Base-by-base conservation (phyloP, 176 grass and related monocot species). In the Calamus simplicifolius region DNA sequence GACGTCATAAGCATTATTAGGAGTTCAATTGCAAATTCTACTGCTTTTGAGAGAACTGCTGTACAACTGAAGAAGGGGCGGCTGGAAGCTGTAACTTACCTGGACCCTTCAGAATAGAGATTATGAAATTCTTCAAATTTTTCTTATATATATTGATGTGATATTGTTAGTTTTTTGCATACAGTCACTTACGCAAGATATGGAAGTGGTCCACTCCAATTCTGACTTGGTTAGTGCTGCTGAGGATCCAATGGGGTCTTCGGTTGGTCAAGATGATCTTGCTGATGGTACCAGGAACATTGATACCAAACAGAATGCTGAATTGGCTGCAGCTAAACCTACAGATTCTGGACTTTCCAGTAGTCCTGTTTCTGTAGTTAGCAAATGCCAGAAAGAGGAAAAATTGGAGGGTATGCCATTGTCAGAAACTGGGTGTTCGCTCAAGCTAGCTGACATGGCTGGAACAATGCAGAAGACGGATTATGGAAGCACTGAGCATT, bases 1-100 rank as follows among this genome's bases (percentile, higher is more conserved):
- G 27, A 54, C 19, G 78, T 98, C 3, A 43, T 88, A 53, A 60
- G 31, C 61, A 80, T 66, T 29, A 53, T 98, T 27, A 72, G 67
- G 63, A 81, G 64, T 63, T 83, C 93, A 19, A 74, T 80, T 83
- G 54, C 49, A 35, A 66, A 67, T 80, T 75, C 84, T 69, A 19
- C 61, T 70, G 60, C 73, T 52, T 92, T 76, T 68, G 81, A 92
- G 78, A 52, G 18, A 61, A 79, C 82, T 70, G 75, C 79, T 69
- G 68, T 75, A 51, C 81, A 88, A 80, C 75, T 89, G 28, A 98
- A 92, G 77, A 79, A 83, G 73, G 66, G 62, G 50, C 62, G 65
- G 15, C 43, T 73, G 31, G 81, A 89, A 80, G 48, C 50, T 31
- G 29, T 59, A 51, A 57, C 49, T 52, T 50, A 38, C 55, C 8